These are phyloP conservation scores for Saussurea involucrata DNA, from an alignment of 129 eudicot genomes.

Conservation along the genomic window DNA sequence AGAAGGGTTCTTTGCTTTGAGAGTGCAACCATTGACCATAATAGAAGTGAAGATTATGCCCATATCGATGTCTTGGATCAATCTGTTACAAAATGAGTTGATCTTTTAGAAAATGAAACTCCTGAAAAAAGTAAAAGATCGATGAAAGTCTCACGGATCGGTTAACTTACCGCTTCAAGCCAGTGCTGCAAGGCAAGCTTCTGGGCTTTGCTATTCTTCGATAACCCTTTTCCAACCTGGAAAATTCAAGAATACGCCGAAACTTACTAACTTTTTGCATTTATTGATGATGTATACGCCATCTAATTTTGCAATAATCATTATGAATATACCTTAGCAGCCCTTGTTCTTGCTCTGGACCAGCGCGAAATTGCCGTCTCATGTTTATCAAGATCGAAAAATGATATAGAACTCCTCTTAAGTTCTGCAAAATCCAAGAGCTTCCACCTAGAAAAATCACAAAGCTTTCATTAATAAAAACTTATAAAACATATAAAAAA, in stretches of 20 bases:
- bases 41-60: constrained; percentile 90
- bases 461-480: background rate
- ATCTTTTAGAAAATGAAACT: background rate
- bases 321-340: constrained; percentile 68
- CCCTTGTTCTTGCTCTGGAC: constrained; percentile 96
- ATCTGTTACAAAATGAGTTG: constrained; percentile 45
- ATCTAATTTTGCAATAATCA: background rate
- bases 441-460: constrained; percentile 69
- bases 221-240: constrained; percentile 95
- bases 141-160: background rate
- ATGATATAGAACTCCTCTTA: constrained; percentile 81
- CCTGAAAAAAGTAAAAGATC: background rate
- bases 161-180: constrained; percentile 87
- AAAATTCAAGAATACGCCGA: background rate
- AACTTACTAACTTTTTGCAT: background rate
- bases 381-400: constrained; percentile 83
- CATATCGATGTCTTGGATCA: constrained; percentile 98
- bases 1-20: constrained; percentile 91
- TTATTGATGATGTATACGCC: background rate
- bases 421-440: constrained; percentile 90
- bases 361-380: constrained; percentile 94
- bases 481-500: background rate
- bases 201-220: constrained; percentile 83
- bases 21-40: constrained; percentile 78
- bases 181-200: constrained; percentile 96